phyloP scores from a whole-genome alignment of 345 rosid species.

The Leavenworthia alabamica region DNA sequence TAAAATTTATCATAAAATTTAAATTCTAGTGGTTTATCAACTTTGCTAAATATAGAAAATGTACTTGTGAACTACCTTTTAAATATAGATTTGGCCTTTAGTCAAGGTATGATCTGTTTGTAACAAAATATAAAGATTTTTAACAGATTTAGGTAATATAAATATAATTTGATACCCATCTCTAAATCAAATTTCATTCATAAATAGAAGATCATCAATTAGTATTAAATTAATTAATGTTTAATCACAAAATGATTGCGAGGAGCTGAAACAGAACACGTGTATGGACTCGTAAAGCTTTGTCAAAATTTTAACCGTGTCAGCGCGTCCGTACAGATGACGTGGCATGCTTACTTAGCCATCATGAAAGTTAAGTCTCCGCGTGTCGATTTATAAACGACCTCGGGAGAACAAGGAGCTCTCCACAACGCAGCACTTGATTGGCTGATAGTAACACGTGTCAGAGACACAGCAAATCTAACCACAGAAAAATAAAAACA shows the following conservation, averaged over 20 bases:
- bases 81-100: no score
- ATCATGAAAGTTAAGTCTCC: not conserved
- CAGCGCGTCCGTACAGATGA: not conserved
- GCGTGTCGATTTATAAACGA: not conserved
- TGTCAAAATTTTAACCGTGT: not conserved
- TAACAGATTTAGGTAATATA: no score
- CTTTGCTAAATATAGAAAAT: no score
- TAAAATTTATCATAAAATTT: no score
- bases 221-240: not conserved
- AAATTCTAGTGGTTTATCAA: no score
- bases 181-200: not conserved
- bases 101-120: no score
- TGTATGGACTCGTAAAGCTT: not conserved
- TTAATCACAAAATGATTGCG: not conserved
- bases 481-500: conserved; percentile 7
- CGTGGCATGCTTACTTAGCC: not conserved
- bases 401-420: conserved; percentile 27
- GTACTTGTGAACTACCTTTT: no score
- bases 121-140: no score
- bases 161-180: not conserved
- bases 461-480: conserved; percentile 11
- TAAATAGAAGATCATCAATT: not conserved
- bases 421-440: conserved; percentile 20
- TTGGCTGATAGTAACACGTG: conserved; percentile 27
- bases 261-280: conserved; percentile 7